These are phyloP conservation scores for Neospermospora avenae DNA, from an alignment of 2,329 filamentous ascomycete genomes.

Conservation along the genomic window DNA sequence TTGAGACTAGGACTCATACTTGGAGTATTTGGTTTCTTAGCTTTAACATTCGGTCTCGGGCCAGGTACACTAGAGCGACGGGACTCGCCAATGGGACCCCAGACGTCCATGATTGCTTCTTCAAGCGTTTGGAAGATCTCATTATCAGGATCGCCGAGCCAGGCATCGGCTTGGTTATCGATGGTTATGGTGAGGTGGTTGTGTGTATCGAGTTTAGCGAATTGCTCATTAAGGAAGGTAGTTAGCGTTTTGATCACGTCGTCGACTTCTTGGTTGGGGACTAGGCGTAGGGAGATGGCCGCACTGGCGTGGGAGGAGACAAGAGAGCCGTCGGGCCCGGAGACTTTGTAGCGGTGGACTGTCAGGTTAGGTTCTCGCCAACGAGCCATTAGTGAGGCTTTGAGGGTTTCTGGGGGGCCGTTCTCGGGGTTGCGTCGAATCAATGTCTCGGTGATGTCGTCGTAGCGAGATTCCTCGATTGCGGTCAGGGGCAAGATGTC, in stretches of 20 bases:
- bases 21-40: conserved; percentile 13
- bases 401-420: conserved; percentile 64
- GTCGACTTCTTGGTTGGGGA: conserved; percentile 86
- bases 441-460: conserved; percentile 77
- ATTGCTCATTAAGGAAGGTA: conserved; percentile 66
- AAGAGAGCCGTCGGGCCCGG: conserved; percentile 85
- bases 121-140: conserved; percentile 89
- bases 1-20: conserved; percentile 35
- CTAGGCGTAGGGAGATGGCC: conserved; percentile 83
- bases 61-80: conserved; percentile 40
- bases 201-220: conserved; percentile 70
- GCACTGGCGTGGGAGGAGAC: conserved; percentile 89
- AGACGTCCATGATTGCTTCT: conserved; percentile 77
- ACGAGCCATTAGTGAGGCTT: conserved; percentile 81
- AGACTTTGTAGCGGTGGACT: conserved; percentile 89
- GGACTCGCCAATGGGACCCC: conserved; percentile 56
- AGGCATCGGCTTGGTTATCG: conserved; percentile 91
- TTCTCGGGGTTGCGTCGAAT: conserved; percentile 65
- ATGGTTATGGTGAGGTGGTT: conserved; percentile 81
- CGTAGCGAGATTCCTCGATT: conserved; percentile 76
- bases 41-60: conserved; percentile 29
- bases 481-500: conserved; percentile 71
- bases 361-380: conserved; percentile 96
- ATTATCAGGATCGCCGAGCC: conserved; percentile 89
- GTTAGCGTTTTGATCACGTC: conserved; percentile 68